Evolutionary conservation across 345 rosid species (phyloP).

Genomic region (Eucalyptus globulus): DNA sequence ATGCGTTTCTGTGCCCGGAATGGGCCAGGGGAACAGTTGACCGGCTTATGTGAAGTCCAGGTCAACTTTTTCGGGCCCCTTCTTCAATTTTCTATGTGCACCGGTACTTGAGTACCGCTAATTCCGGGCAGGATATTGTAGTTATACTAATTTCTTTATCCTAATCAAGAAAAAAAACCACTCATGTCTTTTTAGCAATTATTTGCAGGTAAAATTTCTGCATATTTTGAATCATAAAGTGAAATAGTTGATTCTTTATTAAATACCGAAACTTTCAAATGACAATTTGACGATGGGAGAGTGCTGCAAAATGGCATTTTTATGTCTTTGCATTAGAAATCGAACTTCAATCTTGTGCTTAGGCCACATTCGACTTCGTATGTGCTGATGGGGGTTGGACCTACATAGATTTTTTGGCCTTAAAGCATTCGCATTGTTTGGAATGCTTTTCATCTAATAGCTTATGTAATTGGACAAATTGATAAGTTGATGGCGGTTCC

Average conservation of each 20-base stretch:
- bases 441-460: background rate
- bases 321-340: background rate
- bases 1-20: constrained; percentile 21
- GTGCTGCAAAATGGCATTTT: background rate
- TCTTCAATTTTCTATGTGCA: background rate
- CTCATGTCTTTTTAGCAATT: background rate
- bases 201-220: background rate
- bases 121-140: background rate
- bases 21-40: constrained; percentile 9
- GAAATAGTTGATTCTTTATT: background rate
- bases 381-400: background rate
- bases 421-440: background rate
- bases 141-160: background rate
- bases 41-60: constrained; percentile 13
- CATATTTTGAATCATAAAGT: background rate
- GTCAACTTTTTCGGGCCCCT: constrained; percentile 2
- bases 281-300: background rate
- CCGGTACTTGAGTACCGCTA: background rate
- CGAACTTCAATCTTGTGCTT: background rate
- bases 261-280: background rate
- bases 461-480: background rate
- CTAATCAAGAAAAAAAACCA: background rate
- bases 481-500: background rate
- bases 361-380: background rate
- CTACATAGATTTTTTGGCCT: background rate